Evolutionary conservation across 2,329 filamentous ascomycete species (phyloP).

Genomic region (Fusarium penzigii): DNA sequence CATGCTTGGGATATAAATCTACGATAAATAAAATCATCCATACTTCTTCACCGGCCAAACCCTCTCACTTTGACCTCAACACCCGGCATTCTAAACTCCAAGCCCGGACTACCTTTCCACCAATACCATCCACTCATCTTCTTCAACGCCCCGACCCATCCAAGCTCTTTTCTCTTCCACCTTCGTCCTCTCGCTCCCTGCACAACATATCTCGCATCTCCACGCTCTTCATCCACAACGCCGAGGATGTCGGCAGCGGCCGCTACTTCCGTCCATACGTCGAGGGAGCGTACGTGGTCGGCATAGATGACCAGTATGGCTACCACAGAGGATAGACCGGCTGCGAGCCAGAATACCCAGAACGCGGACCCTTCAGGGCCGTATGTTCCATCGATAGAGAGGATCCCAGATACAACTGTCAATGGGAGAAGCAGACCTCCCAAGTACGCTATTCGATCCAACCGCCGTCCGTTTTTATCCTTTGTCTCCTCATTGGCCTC

Average conservation of each 20-base stretch:
- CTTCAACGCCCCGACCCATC: slow-evolving; percentile 49
- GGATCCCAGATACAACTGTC: slow-evolving; percentile 48
- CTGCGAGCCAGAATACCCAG: slow-evolving; percentile 51
- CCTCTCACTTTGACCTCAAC: slow-evolving; percentile 23
- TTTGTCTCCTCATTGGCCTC: slow-evolving; percentile 11
- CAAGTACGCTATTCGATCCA: slow-evolving; percentile 51
- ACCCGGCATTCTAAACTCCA: slow-evolving; percentile 29
- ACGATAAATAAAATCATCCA: not conserved
- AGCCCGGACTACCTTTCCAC: slow-evolving; percentile 27
- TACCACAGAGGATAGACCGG: slow-evolving; percentile 39
- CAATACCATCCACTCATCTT: slow-evolving; percentile 40
- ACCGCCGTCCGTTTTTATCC: slow-evolving; percentile 40
- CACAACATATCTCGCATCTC: slow-evolving; percentile 39
- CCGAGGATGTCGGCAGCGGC: slow-evolving; percentile 26
- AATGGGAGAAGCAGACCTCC: slow-evolving; percentile 51
- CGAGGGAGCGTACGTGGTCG: slow-evolving; percentile 46
- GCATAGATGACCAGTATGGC: slow-evolving; percentile 49
- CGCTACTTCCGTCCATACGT: slow-evolving; percentile 48
- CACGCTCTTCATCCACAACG: slow-evolving; percentile 24
- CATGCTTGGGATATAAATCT: not conserved
- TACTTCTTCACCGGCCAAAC: slow-evolving; percentile 7
- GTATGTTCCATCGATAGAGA: slow-evolving; percentile 49
- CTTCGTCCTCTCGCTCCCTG: slow-evolving; percentile 35
- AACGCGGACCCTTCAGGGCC: slow-evolving; percentile 43
- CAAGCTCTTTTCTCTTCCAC: slow-evolving; percentile 46